phyloP scores from a whole-genome alignment of 441 rosid genomes.

The Pelargonium australe region DNA sequence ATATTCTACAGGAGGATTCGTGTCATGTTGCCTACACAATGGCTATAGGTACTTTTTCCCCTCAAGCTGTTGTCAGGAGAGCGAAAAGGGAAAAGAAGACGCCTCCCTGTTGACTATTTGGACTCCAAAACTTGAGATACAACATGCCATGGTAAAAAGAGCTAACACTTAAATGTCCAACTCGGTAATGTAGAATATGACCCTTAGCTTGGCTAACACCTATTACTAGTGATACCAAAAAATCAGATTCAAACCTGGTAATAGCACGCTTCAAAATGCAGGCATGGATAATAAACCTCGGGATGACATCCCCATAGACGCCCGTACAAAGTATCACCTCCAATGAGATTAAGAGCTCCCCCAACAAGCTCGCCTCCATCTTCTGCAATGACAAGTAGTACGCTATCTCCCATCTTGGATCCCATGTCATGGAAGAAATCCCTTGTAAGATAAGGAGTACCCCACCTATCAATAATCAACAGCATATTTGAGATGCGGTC shows the following conservation, averaged over 20 bases:
- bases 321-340: constrained; percentile 82
- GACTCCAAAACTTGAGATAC: not conserved
- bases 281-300: constrained; percentile 63
- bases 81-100: not conserved
- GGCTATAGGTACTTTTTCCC: not conserved
- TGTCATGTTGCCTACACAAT: not conserved
- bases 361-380: constrained; percentile 82
- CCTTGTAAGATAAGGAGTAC: constrained; percentile 76
- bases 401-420: constrained; percentile 70
- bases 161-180: not conserved
- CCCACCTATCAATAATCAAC: constrained; percentile 58
- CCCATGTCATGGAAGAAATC: constrained; percentile 83
- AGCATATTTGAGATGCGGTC: not conserved
- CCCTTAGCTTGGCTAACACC: not conserved
- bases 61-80: not conserved
- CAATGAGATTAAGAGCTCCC: constrained; percentile 89
- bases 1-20: not conserved
- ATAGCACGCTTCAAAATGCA: constrained; percentile 94
- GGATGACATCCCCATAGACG: constrained; percentile 93
- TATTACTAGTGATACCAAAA: not conserved
- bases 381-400: constrained; percentile 79
- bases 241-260: constrained; percentile 58
- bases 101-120: not conserved
- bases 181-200: not conserved
- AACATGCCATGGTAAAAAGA: not conserved